Conservation (phyloP, 1,284 basidiomycete genomes). For the Pyrrhoderma lamaoense region DNA sequence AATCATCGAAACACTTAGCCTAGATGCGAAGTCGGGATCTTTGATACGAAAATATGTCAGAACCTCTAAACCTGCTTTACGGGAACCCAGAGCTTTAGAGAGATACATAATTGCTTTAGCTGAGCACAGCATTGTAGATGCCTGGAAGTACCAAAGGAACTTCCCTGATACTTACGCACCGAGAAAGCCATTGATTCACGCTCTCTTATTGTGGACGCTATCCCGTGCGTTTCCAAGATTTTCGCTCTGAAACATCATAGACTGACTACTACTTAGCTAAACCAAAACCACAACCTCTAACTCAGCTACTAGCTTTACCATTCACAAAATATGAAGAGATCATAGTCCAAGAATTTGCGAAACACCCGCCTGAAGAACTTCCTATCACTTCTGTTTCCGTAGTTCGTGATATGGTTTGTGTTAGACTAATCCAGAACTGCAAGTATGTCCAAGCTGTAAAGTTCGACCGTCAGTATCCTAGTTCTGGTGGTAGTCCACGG, state of each 20-base stretch:
- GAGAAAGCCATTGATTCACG: constrained; percentile 47
- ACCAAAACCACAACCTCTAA: constrained; percentile 48
- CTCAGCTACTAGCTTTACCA: constrained; percentile 54
- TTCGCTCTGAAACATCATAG: constrained; percentile 5
- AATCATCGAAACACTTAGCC: constrained; percentile 58
- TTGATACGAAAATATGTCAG: constrained; percentile 63
- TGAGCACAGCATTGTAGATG: constrained; percentile 53
- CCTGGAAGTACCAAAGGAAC: constrained; percentile 65
- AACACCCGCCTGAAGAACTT: constrained; percentile 46
- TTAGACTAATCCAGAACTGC: constrained; percentile 71
- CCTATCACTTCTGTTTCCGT: constrained; percentile 44
- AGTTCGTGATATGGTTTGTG: constrained; percentile 75
- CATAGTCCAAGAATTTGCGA: constrained; percentile 47
- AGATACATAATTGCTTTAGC: constrained; percentile 59
- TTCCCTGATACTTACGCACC: constrained; percentile 51
- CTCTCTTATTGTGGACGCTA: constrained; percentile 60
- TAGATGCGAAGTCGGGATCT: constrained; percentile 40
- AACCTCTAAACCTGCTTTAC: constrained; percentile 59
- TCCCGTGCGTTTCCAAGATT: constrained; percentile 43
- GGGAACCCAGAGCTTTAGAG: constrained; percentile 60
- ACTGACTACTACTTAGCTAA: constrained; percentile 34
- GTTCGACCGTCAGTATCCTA: constrained; percentile 59
- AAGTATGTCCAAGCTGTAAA: constrained; percentile 67
- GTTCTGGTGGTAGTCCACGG: constrained; percentile 25
- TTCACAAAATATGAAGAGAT: constrained; percentile 56